Evolutionary conservation across 176 grass and related monocot species (phyloP).

Genomic region (Tuctoria greenei): DNA sequence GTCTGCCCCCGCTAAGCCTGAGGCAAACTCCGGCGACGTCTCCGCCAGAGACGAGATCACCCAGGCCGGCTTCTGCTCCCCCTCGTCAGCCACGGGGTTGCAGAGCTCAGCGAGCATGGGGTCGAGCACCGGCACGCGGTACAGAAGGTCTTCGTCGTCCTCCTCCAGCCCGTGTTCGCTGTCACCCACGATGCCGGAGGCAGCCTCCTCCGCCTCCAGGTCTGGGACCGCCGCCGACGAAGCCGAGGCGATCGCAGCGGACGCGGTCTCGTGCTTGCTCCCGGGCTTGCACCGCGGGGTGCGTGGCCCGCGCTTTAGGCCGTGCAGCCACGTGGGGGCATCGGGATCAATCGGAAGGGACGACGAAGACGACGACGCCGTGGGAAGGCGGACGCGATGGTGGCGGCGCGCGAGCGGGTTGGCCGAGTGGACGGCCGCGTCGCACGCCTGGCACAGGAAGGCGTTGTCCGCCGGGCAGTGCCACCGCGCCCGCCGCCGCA

Average conservation of each 20-base stretch:
- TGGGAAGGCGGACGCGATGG: constrained; percentile 58
- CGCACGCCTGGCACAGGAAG: constrained; percentile 76
- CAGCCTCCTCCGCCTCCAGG: constrained; percentile 48
- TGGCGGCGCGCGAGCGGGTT: constrained; percentile 83
- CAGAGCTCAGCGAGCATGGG: constrained; percentile 72
- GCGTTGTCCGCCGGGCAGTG: constrained; percentile 82
- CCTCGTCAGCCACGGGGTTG: constrained; percentile 39
- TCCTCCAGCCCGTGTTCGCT: constrained; percentile 27
- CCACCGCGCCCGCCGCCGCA: constrained; percentile 72
- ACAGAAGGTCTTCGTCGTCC: constrained; percentile 61
- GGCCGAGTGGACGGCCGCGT: constrained; percentile 81
- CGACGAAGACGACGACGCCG: constrained; percentile 35
- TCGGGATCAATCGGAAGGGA: constrained; percentile 26
- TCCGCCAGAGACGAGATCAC: neutral
- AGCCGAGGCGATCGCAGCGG: neutral
- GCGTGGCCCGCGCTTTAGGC: constrained; percentile 65
- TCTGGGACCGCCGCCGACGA: constrained; percentile 53
- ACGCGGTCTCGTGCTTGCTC: constrained; percentile 28
- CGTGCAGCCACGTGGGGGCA: constrained; percentile 63
- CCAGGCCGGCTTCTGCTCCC: constrained; percentile 37
- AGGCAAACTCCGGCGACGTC: constrained; percentile 24
- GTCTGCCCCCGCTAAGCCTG: constrained; percentile 1
- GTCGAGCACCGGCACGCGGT: constrained; percentile 72
- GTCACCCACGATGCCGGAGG: constrained; percentile 17
- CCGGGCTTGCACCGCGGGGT: constrained; percentile 67